Evolutionary conservation across 2,329 filamentous ascomycete species (phyloP).

Genomic region (Alternaria novae-zelandiae): DNA sequence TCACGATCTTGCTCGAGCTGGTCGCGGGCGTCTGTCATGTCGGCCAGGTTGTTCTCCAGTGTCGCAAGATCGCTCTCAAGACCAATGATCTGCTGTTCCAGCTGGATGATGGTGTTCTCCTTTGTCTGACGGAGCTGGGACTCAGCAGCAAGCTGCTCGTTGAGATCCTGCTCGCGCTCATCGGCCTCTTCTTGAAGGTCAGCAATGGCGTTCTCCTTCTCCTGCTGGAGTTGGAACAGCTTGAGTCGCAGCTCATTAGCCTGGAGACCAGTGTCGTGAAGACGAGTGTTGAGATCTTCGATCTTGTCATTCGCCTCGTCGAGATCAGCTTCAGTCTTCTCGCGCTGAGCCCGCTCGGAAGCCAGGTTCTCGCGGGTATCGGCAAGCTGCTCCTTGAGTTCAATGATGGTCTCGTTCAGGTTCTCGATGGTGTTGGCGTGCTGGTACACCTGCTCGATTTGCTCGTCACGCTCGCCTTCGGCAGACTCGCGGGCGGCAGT

Average conservation of each 20-base stretch:
- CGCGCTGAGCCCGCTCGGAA: constrained; percentile 52
- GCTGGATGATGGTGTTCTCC: constrained; percentile 44
- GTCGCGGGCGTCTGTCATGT: constrained; percentile 40
- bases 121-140: constrained; percentile 46
- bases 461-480: constrained; percentile 49
- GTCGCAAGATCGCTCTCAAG: constrained; percentile 43
- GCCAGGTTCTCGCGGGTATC: constrained; percentile 47
- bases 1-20: constrained; percentile 41
- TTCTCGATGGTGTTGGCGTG: constrained; percentile 45
- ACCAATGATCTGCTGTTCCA: constrained; percentile 43
- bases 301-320: constrained; percentile 52
- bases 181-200: constrained; percentile 46
- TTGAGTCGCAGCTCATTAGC: constrained; percentile 58
- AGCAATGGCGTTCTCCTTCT: constrained; percentile 48
- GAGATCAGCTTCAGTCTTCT: constrained; percentile 52
- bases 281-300: constrained; percentile 48
- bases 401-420: constrained; percentile 41
- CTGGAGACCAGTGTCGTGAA: constrained; percentile 52
- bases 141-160: constrained; percentile 49
- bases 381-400: constrained; percentile 49
- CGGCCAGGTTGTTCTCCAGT: constrained; percentile 25
- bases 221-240: constrained; percentile 54
- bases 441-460: constrained; percentile 42
- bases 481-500: constrained; percentile 38
- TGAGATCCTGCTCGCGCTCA: constrained; percentile 50